Conservation (phyloP, 2,329 filamentous ascomycete genomes). For the Clonostachys byssicola region DNA sequence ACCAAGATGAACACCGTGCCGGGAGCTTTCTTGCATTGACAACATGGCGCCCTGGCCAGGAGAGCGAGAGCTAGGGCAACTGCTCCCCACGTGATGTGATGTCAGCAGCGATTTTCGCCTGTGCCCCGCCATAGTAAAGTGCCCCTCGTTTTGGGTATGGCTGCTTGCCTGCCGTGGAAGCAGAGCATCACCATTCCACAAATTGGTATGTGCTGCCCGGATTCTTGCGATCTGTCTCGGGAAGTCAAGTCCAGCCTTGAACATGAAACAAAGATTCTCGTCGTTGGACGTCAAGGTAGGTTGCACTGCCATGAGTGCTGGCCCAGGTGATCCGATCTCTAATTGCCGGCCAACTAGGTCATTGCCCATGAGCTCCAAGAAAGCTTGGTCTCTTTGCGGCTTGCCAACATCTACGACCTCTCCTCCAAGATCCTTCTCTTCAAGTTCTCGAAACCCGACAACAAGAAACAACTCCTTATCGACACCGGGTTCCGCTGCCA, state of each 20-base stretch:
- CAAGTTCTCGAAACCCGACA: constrained; percentile 88
- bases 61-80: no score
- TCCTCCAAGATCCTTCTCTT: constrained; percentile 93
- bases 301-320: not conserved
- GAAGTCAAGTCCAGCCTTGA: constrained; percentile 8
- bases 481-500: constrained; percentile 97
- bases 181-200: no score
- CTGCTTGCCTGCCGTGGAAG: no score
- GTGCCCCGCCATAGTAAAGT: not conserved
- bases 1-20: no score
- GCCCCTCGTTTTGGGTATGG: no score
- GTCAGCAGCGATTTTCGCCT: not conserved
- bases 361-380: constrained; percentile 89
- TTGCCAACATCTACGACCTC: constrained; percentile 94
- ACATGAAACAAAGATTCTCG: constrained; percentile 77
- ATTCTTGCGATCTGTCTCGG: no score
- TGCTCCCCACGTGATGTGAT: not conserved
- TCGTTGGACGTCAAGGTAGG: constrained; percentile 71
- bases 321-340: not conserved
- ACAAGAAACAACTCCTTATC: constrained; percentile 84
- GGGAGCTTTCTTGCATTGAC: no score
- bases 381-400: constrained; percentile 70
- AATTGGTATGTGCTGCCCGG: no score
- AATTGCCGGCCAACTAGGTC: constrained; percentile 50
- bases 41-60: no score